phyloP scores from a whole-genome alignment of 2,329 filamentous ascomycete species.

The Fusarium papillatum region DNA sequence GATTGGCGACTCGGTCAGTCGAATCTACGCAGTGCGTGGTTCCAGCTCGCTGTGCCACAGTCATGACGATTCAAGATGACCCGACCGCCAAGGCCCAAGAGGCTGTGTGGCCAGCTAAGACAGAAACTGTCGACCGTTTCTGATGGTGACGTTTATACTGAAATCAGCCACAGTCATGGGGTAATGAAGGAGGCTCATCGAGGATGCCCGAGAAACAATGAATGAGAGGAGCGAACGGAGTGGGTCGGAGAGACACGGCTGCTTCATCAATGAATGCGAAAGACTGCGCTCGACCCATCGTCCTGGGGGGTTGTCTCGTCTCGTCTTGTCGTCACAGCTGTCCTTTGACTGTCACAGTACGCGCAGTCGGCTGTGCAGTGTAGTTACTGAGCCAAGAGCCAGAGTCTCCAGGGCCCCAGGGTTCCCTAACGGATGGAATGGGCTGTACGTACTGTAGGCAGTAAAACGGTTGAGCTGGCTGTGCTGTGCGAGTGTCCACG shows the following conservation, averaged over 20 bases:
- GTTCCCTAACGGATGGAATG: constrained; percentile 7
- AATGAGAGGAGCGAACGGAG: constrained; percentile 6
- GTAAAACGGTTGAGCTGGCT: constrained; percentile 9
- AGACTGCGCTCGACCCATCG: neutral
- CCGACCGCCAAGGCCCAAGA: constrained; percentile 10
- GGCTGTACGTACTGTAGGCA: neutral
- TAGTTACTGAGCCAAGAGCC: constrained; percentile 19
- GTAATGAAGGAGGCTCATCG: constrained; percentile 14
- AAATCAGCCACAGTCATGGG: constrained; percentile 36
- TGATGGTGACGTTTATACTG: constrained; percentile 38
- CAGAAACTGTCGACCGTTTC: constrained; percentile 33
- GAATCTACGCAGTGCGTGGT: constrained; percentile 22
- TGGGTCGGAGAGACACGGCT: constrained; percentile 12
- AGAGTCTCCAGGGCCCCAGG: neutral
- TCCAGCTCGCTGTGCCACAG: constrained; percentile 41
- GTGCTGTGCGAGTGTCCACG: constrained; percentile 19
- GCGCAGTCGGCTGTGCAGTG: neutral
- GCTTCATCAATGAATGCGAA: neutral
- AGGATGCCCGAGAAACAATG: constrained; percentile 21
- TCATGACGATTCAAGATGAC: constrained; percentile 30
- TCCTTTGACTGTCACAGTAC: neutral
- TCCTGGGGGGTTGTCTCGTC: constrained; percentile 19
- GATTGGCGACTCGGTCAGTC: constrained; percentile 24
- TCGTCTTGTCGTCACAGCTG: constrained; percentile 13
- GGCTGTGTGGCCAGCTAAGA: constrained; percentile 4